Evolutionary conservation across 1,139 yeast genomes (phyloP).

Genomic region (Spathaspora sp.): DNA sequence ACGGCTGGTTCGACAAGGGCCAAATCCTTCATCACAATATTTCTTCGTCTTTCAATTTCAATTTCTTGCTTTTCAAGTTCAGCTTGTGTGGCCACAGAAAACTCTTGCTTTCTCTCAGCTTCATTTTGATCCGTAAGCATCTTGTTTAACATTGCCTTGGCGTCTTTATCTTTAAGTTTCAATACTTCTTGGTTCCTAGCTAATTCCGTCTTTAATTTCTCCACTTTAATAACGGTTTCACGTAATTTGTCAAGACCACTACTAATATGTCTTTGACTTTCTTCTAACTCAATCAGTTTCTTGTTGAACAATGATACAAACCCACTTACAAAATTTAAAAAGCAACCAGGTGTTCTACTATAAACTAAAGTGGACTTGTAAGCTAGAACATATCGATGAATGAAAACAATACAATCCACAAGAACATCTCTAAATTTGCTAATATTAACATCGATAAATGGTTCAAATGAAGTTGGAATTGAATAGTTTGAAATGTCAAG

Average conservation of each 20-base stretch:
- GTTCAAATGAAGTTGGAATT: constrained; percentile 25
- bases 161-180: constrained; percentile 60
- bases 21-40: constrained; percentile 60
- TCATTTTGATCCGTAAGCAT: constrained; percentile 91
- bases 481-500: constrained; percentile 47
- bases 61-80: constrained; percentile 68
- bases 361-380: constrained; percentile 12
- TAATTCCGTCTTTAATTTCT: constrained; percentile 54
- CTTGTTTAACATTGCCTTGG: constrained; percentile 65
- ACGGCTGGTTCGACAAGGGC: constrained; percentile 83
- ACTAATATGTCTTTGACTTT: constrained; percentile 68
- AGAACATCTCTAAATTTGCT: constrained; percentile 45
- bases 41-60: constrained; percentile 56
- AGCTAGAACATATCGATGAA: constrained; percentile 35
- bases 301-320: constrained; percentile 45
- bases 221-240: constrained; percentile 77
- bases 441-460: constrained; percentile 11
- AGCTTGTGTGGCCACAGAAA: constrained; percentile 74
- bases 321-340: constrained; percentile 49
- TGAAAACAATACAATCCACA: constrained; percentile 44
- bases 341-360: constrained; percentile 40
- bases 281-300: constrained; percentile 55
- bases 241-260: constrained; percentile 73
- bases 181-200: constrained; percentile 54
- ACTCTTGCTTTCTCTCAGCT: constrained; percentile 87